phyloP scores from a whole-genome alignment of 768 basidiomycete species.

The Suillus fuscotomentosus region DNA sequence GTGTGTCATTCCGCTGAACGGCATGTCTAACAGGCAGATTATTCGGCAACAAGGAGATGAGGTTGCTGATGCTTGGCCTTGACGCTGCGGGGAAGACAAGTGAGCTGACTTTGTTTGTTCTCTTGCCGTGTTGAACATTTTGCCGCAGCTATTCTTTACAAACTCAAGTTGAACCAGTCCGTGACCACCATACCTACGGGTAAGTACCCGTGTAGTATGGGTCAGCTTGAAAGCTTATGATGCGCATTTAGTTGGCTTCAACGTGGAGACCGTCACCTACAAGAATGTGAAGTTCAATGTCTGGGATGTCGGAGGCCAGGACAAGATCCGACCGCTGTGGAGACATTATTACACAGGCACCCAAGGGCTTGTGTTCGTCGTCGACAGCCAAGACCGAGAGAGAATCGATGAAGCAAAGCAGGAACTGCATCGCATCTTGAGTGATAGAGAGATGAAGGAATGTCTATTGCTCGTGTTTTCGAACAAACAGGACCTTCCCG shows the following conservation, averaged over 20 bases:
- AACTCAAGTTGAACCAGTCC: conserved; percentile 97
- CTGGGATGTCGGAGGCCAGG: conserved; percentile 99
- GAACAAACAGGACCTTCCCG: conserved; percentile 98
- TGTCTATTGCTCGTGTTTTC: conserved; percentile 97
- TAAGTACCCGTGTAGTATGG: conserved; percentile 25
- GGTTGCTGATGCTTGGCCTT: conserved; percentile 93
- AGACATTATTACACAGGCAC: conserved; percentile 99
- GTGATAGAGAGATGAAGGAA: conserved; percentile 98
- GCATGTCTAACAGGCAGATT: conserved; percentile 64
- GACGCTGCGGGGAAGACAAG: conserved; percentile 99
- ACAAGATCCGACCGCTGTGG: conserved; percentile 98
- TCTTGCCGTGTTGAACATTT: conserved; percentile 9
- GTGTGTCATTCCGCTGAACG: conserved; percentile 7
- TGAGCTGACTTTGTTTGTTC: conserved; percentile 40
- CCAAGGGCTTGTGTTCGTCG: conserved; percentile 97
- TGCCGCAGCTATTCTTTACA: conserved; percentile 89
- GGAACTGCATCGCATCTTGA: conserved; percentile 93
- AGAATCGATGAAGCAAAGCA: conserved; percentile 96
- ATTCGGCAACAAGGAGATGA: conserved; percentile 99
- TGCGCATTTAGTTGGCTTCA: conserved; percentile 81
- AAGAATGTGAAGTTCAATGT: conserved; percentile 97
- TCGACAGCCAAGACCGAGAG: conserved; percentile 94
- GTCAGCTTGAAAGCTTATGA: conserved; percentile 6
- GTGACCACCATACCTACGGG: conserved; percentile 98
- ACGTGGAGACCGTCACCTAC: conserved; percentile 98